Base-by-base conservation (phyloP, 257 asterid species). In the Phtheirospermum japonicum region DNA sequence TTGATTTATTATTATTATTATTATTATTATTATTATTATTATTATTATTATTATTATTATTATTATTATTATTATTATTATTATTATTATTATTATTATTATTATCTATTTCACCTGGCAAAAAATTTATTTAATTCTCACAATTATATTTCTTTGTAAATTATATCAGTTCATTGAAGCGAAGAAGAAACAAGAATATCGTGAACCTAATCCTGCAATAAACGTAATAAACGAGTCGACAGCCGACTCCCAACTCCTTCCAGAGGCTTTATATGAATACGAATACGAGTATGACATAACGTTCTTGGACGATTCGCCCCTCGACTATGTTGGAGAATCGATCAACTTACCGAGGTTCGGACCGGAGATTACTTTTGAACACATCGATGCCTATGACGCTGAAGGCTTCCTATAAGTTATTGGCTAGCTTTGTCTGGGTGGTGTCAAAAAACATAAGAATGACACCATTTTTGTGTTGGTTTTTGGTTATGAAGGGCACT, bases 301-400 rank as follows among this genome's bases (percentile, higher is more conserved):
- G 17, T 77, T 66, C 79, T 16, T 75, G 50, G 79, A 80, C 9
- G 79, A 80, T 46, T 77, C 83, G 6, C 83, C 86, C 18, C 74
- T 80, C 9, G 68, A 75, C 30, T 80, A 77, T 66, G 50, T 55
- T 32, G 86, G 83, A 51, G 80, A 59, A 4, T 28, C 73, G 0
- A 63, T 77, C 66, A 48, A 75, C 74, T 61, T 81, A 6, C 76
- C 83, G 8, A 59, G 59, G 39, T 50, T 75, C 2, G 79, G 61
- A 53, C 64, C 65, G 4, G 53, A 60, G 36, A 36, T 55, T 2
- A 39, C 73, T 60, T 75, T 74, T 17, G 83, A 72, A 40, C 23
- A 75, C 52, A 56, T 58, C 4, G 78, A 68, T n/a, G 62, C 72
- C 56, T 75, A 64, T 39, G 57, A 52, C 19, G 71, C 54, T 30